phyloP scores from a whole-genome alignment of 208 protist genomes.

The Crithidia bombi region DNA sequence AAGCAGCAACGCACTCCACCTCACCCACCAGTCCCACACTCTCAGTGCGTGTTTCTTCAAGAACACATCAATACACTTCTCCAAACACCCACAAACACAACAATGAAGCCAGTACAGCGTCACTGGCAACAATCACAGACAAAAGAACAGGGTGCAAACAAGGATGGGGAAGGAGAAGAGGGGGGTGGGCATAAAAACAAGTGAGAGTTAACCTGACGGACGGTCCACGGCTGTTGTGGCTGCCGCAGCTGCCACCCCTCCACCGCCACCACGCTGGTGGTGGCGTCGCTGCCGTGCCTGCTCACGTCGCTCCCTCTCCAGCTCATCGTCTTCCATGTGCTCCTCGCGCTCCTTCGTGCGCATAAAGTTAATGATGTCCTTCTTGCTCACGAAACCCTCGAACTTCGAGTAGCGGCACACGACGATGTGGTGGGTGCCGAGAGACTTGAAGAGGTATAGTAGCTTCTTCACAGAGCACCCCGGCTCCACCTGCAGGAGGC shows the following conservation, averaged over 20 bases:
- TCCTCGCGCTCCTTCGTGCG: conserved; percentile 60
- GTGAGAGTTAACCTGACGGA: background rate
- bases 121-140: background rate
- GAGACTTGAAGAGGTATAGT: conserved; percentile 79
- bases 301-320: conserved; percentile 36
- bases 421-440: conserved; percentile 73
- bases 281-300: conserved; percentile 20
- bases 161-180: conserved; percentile 2
- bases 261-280: too few relatives aligned
- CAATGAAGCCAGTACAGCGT: background rate
- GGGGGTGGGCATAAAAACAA: conserved; percentile 12
- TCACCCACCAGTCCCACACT: too few relatives aligned
- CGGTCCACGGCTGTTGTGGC: background rate
- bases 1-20: too few relatives aligned
- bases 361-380: conserved; percentile 85
- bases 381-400: conserved; percentile 76
- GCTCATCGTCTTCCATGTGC: conserved; percentile 56
- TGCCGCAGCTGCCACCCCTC: too few relatives aligned
- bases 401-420: conserved; percentile 70
- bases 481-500: conserved; percentile 74
- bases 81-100: too few relatives aligned
- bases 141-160: conserved; percentile 5
- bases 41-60: too few relatives aligned
- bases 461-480: conserved; percentile 68
- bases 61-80: too few relatives aligned